Conservation (phyloP, 352 stramenopile genomes). For the Phytophthora lateralis region DNA sequence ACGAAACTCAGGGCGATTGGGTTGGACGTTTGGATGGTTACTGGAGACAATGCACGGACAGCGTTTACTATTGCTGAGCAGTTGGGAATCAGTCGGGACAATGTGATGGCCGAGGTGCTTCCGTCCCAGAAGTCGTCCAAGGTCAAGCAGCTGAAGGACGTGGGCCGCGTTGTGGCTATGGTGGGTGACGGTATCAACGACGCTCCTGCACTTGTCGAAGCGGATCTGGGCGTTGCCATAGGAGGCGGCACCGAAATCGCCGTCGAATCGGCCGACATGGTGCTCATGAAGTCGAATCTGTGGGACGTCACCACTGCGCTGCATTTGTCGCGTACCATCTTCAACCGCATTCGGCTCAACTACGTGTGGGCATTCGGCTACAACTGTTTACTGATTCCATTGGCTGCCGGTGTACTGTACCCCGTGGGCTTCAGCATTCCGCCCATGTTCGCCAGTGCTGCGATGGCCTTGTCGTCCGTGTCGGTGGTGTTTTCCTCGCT, state of each 20-base stretch:
- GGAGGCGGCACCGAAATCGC: conserved; percentile 96
- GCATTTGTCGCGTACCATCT: conserved; percentile 95
- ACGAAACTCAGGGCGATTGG: conserved; percentile 85
- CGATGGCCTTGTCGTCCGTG: conserved; percentile 96
- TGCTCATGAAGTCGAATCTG: conserved; percentile 87
- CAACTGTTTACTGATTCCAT: conserved; percentile 96
- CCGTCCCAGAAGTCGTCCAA: conserved; percentile 93
- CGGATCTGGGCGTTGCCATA: conserved; percentile 96
- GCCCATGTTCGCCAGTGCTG: conserved; percentile 93
- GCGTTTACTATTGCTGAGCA: conserved; percentile 91
- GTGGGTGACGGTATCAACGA: conserved; percentile 99
- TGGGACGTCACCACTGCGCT: conserved; percentile 95
- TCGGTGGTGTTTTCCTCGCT: conserved; percentile 96
- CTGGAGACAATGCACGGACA: conserved; percentile 95
- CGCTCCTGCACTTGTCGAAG: conserved; percentile 94
- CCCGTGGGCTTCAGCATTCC: conserved; percentile 92
- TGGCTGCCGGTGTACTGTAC: conserved; percentile 96
- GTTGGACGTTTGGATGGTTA: conserved; percentile 97
- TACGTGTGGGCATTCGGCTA: conserved; percentile 98
- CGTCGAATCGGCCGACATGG: conserved; percentile 95
- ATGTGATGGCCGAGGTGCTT: conserved; percentile 95
- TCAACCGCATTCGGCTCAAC: conserved; percentile 95
- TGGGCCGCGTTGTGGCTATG: conserved; percentile 92
- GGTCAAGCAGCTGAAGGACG: conserved; percentile 88
- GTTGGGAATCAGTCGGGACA: conserved; percentile 85